phyloP scores from a whole-genome alignment of 345 rosid species.

The Erucastrum elatum region DNA sequence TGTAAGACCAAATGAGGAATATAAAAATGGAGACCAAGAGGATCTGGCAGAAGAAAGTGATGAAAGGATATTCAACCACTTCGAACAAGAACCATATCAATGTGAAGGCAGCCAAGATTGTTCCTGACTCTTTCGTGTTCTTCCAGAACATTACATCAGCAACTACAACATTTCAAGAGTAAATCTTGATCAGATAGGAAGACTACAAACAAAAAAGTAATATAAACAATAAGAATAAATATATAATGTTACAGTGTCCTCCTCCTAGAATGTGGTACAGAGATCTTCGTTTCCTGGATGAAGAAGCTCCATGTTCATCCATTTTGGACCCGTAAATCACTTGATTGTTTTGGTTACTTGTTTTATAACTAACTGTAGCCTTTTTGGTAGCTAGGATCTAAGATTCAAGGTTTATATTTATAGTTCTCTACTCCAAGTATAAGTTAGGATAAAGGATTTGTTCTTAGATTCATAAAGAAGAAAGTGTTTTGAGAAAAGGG shows the following conservation, averaged over 20 bases:
- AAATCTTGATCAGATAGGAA: background rate
- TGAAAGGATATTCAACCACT: constrained; percentile 58
- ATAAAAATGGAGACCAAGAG: constrained; percentile 44
- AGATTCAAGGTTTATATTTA: constrained; percentile 20
- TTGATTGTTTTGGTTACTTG: background rate
- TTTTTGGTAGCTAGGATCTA: background rate
- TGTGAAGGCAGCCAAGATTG: constrained; percentile 55
- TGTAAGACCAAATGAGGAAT: constrained; percentile 61
- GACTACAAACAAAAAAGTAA: background rate
- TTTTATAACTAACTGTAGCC: constrained; percentile 23
- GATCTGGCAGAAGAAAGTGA: constrained; percentile 56
- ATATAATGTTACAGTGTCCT: constrained; percentile 36
- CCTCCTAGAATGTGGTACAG: constrained; percentile 38
- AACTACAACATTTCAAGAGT: constrained; percentile 40
- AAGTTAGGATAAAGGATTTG: background rate
- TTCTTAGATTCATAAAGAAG: constrained; percentile 42
- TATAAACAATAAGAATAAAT: background rate
- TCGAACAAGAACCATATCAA: constrained; percentile 64
- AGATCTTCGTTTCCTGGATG: constrained; percentile 35
- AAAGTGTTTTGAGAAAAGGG: constrained; percentile 35
- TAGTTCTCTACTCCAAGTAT: background rate
- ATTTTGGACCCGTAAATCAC: background rate
- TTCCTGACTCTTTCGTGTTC: constrained; percentile 58
- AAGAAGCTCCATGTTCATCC: constrained; percentile 36
- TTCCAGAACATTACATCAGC: constrained; percentile 70